Evolutionary conservation across 257 asterid genomes (phyloP).

Genomic region (Paraleonurus japonicus): DNA sequence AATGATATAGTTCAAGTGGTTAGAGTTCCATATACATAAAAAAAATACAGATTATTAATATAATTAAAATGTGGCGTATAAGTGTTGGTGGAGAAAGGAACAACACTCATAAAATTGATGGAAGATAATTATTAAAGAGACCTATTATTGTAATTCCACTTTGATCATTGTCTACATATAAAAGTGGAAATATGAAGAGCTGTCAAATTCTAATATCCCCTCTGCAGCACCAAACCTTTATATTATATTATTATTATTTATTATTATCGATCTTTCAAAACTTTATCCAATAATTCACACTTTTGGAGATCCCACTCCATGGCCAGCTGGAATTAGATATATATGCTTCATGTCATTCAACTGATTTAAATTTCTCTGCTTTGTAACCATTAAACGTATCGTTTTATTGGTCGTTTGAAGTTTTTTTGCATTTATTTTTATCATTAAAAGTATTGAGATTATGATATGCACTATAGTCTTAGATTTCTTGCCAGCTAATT

Average conservation of each 20-base stretch:
- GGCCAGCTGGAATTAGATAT: slow-evolving; percentile 52
- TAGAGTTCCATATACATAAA: too few species aligned
- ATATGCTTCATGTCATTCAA: slow-evolving; percentile 15
- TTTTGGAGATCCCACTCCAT: slow-evolving; percentile 39
- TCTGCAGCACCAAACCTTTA: neutral
- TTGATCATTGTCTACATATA: neutral
- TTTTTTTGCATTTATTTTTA: too few species aligned
- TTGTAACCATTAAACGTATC: neutral
- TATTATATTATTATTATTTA: too few species aligned
- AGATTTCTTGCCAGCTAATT: neutral
- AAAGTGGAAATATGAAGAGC: slow-evolving; percentile 27
- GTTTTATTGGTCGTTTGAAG: slow-evolving; percentile 23
- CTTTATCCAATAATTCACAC: slow-evolving; percentile 54
- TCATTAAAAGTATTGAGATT: neutral
- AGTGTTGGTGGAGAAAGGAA: neutral
- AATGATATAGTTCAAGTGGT: too few species aligned
- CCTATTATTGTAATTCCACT: slow-evolving; percentile 16
- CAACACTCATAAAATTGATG: neutral
- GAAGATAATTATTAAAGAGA: neutral
- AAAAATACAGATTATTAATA: too few species aligned
- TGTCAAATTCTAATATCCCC: slow-evolving; percentile 30
- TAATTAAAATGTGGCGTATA: too few species aligned
- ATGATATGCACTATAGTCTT: neutral
- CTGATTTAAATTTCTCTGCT: slow-evolving; percentile 4
- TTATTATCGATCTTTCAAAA: slow-evolving; percentile 12